phyloP scores from a whole-genome alignment of 2,329 filamentous ascomycete species.

The Lachnellula suecica region DNA sequence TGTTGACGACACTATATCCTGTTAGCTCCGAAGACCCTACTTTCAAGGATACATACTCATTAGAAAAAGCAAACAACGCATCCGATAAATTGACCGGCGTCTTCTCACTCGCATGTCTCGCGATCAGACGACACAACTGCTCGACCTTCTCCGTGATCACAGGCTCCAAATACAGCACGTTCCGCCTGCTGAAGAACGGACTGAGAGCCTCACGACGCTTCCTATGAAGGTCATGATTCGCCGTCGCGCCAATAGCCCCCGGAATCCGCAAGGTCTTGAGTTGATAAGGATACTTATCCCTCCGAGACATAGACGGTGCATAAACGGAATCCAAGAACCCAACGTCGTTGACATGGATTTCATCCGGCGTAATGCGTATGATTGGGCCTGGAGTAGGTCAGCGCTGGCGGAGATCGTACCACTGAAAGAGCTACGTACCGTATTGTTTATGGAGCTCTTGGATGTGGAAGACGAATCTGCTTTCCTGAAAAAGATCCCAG shows the following conservation, averaged over 20 bases:
- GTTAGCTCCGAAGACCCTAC: not conserved
- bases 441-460: conserved; percentile 21
- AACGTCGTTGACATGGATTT: conserved; percentile 33
- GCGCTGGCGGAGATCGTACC: not conserved
- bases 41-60: conserved; percentile 1
- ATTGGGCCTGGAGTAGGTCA: conserved; percentile 29
- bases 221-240: conserved; percentile 8
- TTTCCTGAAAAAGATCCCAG: conserved; percentile 25
- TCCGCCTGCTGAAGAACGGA: conserved; percentile 13
- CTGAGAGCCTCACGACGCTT: conserved; percentile 11
- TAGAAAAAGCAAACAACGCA: conserved; percentile 8
- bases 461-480: conserved; percentile 18
- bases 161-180: conserved; percentile 9
- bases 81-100: conserved; percentile 8
- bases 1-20: conserved; percentile 3
- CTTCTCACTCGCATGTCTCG: conserved; percentile 3
- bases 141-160: conserved; percentile 14
- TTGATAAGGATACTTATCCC: conserved; percentile 14
- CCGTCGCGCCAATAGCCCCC: conserved; percentile 9
- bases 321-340: conserved; percentile 32
- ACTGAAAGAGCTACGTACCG: conserved; percentile 8
- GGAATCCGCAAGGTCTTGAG: conserved; percentile 7
- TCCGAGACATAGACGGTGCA: conserved; percentile 9
- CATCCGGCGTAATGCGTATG: conserved; percentile 30
- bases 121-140: conserved; percentile 6